Evolutionary conservation across 306 rosid species (phyloP), one percentile per base, ranked within the genome.

Genomic region (Glycine soja): DNA sequence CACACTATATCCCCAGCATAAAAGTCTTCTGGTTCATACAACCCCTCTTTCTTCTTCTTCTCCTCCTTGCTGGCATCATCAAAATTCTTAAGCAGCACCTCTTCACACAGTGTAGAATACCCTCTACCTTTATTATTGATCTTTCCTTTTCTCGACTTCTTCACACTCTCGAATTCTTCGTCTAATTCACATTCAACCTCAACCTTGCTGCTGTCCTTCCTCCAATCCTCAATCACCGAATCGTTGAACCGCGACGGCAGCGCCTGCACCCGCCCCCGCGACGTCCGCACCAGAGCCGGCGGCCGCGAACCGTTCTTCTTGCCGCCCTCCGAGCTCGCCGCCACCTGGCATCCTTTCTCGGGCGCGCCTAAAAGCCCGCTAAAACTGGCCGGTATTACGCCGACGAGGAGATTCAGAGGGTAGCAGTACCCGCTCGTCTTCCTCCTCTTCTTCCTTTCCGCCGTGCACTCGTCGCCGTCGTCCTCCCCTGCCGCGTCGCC

Each of bases 161-260:
- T 69, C 92, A 76, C 85, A 85, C 70, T 79, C 70, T 84, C 90
- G 63, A 14, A 30, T 50, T 83, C 86, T 15, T 88, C 90, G 11
- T 91, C 92, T 13, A 77, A 76, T 75, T 77, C 84, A 79, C 77
- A 19, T 48, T 92, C 91, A 32, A 24, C 30, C 5, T 92, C 91
- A 15, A 48, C 82, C 80, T 86, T 93, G 40, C 87, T 91, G 40
- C 87, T 67, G 4, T 89, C 95, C 82, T 94, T 92, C 85, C 84
- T 94, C 98, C 98, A 94, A 87, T 94, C 88, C 61, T 86, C 98
- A 18, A 92, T 89, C 7, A 94, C 91, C 2, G 97, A 94, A 80
- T 92, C 98, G 4, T 89, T 94, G 80, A 94, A 92, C 77, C 97
- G 87, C 15, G 97, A 92, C 50, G 98, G 97, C 24, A 94, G 87